These are phyloP conservation scores for Aspergillus ellipticus DNA, from an alignment of 495 filamentous ascomycete genomes.

Conservation along the genomic window DNA sequence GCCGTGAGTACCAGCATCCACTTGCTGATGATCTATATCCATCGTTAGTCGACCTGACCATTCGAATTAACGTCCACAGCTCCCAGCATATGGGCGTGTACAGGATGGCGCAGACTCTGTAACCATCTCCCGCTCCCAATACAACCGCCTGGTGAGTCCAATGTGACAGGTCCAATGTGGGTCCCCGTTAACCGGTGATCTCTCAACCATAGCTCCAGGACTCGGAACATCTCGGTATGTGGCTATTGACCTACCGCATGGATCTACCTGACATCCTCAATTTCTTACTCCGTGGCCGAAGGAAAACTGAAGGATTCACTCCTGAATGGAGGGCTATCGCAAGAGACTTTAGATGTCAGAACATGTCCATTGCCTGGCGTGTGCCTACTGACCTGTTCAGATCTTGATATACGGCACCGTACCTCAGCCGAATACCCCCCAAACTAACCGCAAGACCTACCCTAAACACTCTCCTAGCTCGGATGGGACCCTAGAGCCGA, in stretches of 20 bases:
- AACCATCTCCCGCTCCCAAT: conserved; percentile 51
- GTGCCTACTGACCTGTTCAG: conserved; percentile 31
- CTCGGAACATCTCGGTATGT: conserved; percentile 39
- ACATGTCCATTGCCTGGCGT: conserved; percentile 6
- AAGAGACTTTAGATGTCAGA: conserved; percentile 58
- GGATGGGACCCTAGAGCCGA: not conserved
- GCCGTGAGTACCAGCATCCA: conserved; percentile 8
- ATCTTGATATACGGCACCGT: conserved; percentile 47
- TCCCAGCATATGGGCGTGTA: not conserved
- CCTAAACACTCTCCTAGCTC: not conserved
- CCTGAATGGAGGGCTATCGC: conserved; percentile 56
- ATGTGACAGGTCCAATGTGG: not conserved
- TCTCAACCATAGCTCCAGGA: conserved; percentile 45
- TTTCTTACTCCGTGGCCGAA: conserved; percentile 24
- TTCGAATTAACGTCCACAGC: not conserved
- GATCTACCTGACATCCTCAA: not conserved
- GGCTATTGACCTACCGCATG: not conserved
- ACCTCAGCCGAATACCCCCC: not conserved
- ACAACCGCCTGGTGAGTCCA: conserved; percentile 50
- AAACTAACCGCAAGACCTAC: not conserved
- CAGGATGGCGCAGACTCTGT: conserved; percentile 35
- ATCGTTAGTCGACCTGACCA: not conserved
- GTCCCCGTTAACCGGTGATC: conserved; percentile 12
- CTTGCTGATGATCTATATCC: not conserved
- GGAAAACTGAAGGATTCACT: conserved; percentile 61